These are phyloP conservation scores for Clonostachys rosea DNA, from an alignment of 2,329 filamentous ascomycete genomes.

Conservation along the genomic window DNA sequence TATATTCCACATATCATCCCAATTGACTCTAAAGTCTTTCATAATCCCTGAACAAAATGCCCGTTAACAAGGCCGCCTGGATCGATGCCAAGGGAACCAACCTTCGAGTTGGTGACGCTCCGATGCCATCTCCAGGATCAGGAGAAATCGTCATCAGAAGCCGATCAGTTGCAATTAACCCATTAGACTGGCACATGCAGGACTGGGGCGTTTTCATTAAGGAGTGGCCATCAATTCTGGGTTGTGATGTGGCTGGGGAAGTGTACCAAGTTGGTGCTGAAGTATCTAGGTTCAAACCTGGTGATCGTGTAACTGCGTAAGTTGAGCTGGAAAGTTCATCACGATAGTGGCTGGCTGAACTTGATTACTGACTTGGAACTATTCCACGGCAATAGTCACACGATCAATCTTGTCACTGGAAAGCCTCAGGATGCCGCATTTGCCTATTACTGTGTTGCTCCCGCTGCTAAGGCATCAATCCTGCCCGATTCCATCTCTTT, in stretches of 20 bases:
- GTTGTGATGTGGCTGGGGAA: slow-evolving; percentile 22
- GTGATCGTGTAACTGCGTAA: slow-evolving; percentile 15
- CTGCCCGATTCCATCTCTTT: slow-evolving; percentile 16
- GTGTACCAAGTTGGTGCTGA: slow-evolving; percentile 16
- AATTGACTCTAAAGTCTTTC: no score
- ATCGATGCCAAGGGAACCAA: slow-evolving; percentile 9
- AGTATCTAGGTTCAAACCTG: slow-evolving; percentile 12
- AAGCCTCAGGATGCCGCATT: slow-evolving; percentile 16
- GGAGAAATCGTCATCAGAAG: slow-evolving; percentile 12
- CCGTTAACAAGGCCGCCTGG: slow-evolving; percentile 10
- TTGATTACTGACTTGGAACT: no score
- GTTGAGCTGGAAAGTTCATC: no score
- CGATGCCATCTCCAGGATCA: slow-evolving; percentile 9
- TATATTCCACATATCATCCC: no score
- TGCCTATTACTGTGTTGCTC: slow-evolving; percentile 12
- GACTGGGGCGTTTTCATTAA: slow-evolving; percentile 23
- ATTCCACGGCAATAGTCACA: slow-evolving; percentile 3
- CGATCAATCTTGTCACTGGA: slow-evolving; percentile 16
- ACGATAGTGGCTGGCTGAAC: no score
- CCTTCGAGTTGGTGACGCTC: slow-evolving; percentile 13
- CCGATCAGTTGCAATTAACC: slow-evolving; percentile 17
- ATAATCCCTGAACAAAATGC: neutral
- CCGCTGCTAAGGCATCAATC: slow-evolving; percentile 12
- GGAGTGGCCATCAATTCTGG: slow-evolving; percentile 18
- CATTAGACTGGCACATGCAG: slow-evolving; percentile 18